Evolutionary conservation across 305 asterid genomes (phyloP).

Genomic region (Euphrasia arctica): DNA sequence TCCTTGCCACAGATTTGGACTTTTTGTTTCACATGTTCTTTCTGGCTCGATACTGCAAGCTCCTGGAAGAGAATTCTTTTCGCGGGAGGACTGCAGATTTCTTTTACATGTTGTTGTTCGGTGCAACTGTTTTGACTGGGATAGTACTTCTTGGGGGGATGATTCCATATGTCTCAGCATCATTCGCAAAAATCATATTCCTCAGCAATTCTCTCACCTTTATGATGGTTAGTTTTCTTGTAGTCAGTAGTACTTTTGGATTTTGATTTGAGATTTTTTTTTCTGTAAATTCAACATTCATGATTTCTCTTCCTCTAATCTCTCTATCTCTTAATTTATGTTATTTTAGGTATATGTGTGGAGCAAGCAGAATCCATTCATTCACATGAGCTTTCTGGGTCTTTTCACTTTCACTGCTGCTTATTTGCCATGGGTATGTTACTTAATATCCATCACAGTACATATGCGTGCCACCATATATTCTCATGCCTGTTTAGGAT

Average conservation of each 20-base stretch:
- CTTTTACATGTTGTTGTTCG: constrained; percentile 92
- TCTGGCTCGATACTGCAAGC: constrained; percentile 99
- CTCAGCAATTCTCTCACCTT: constrained; percentile 98
- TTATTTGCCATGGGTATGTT: constrained; percentile 97
- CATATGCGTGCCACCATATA: neutral
- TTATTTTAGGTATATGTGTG: constrained; percentile 84
- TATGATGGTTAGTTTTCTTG: constrained; percentile 81
- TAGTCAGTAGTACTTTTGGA: constrained; percentile 2
- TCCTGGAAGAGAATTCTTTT: constrained; percentile 92
- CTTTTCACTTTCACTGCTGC: constrained; percentile 98
- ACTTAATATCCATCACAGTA: neutral
- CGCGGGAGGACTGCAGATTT: constrained; percentile 98
- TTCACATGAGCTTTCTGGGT: constrained; percentile 99
- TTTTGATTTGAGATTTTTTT: neutral
- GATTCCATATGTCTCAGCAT: constrained; percentile 93
- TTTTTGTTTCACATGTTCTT: constrained; percentile 99
- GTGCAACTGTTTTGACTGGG: constrained; percentile 89
- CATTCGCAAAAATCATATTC: constrained; percentile 91
- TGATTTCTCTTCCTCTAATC: constrained; percentile 10
- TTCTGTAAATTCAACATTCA: neutral
- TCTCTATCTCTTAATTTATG: neutral
- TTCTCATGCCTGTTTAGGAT: neutral
- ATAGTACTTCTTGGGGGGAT: constrained; percentile 91
- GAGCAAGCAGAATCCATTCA: constrained; percentile 98
- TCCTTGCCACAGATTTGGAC: constrained; percentile 73